Conservation (phyloP, 2,329 filamentous ascomycete species). For the Incumbomyces lentus region DNA sequence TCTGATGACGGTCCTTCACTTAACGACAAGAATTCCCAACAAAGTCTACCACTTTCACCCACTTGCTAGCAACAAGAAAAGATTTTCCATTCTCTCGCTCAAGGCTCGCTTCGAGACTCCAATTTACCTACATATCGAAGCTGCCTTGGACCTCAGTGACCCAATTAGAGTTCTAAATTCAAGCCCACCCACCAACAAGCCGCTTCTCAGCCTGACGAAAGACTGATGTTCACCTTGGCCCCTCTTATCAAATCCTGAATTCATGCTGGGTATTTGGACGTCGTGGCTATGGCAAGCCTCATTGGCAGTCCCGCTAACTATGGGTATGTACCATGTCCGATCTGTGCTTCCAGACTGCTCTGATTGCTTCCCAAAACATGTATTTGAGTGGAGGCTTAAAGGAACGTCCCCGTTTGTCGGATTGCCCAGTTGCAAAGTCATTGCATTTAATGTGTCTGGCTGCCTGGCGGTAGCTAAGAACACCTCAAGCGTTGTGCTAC, state of each 20-base stretch:
- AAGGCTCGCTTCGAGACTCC: background rate
- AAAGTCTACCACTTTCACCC: too few relatives aligned
- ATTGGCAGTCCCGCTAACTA: background rate
- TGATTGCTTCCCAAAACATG: too few relatives aligned
- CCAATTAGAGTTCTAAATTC: background rate
- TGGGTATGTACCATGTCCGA: conserved; percentile 3
- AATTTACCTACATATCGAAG: background rate
- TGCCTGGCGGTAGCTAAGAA: too few relatives aligned
- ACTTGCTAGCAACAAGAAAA: too few relatives aligned
- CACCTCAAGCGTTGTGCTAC: too few relatives aligned
- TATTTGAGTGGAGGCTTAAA: too few relatives aligned
- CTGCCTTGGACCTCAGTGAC: background rate
- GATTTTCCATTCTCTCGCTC: background rate
- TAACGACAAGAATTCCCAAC: too few relatives aligned
- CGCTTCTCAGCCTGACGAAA: background rate
- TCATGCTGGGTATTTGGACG: background rate
- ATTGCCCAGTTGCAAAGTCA: too few relatives aligned
- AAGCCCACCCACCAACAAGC: background rate
- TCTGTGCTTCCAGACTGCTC: too few relatives aligned
- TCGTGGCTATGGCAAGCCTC: conserved; percentile 2
- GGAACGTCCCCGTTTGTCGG: too few relatives aligned
- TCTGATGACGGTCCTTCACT: too few relatives aligned
- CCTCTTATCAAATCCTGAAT: background rate
- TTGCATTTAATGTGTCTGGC: too few relatives aligned
- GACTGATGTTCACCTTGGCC: background rate